These are phyloP conservation scores for Saposhnikovia divaricata DNA, from an alignment of 129 eudicot genomes.

Conservation along the genomic window DNA sequence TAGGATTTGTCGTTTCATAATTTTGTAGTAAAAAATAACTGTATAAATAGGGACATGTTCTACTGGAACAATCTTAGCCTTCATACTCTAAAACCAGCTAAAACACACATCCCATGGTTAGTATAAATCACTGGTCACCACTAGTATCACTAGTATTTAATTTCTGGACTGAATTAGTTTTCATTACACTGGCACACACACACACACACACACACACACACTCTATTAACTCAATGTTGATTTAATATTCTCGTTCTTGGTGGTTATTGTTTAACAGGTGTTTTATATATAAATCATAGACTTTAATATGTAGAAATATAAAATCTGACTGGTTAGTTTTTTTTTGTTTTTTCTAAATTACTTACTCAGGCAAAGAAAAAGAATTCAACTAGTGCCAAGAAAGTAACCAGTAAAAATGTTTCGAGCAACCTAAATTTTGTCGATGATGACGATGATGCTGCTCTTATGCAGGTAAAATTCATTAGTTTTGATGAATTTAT, in stretches of 20 bases:
- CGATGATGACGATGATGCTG: conserved; percentile 72
- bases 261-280: neutral
- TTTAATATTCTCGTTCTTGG: neutral
- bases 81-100: neutral
- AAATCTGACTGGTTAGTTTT: neutral
- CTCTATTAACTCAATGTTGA: neutral
- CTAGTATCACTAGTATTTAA: neutral
- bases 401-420: conserved; percentile 22
- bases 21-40: neutral
- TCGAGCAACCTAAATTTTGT: conserved; percentile 27
- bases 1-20: no score
- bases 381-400: conserved; percentile 42
- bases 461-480: conserved; percentile 50
- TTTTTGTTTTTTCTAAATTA: neutral
- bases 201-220: no score
- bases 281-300: neutral
- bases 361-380: conserved; percentile 34
- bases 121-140: neutral
- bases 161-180: neutral
- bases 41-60: neutral
- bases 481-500: neutral
- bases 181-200: no score
- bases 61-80: neutral
- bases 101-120: neutral
- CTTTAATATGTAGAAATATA: neutral